A percentile compares a stretch with the other conserved stretches of the same genome.
phyloP scores from a whole-genome alignment of 2,329 filamentous ascomycete genomes.

The Hypoxylon sp. region DNA sequence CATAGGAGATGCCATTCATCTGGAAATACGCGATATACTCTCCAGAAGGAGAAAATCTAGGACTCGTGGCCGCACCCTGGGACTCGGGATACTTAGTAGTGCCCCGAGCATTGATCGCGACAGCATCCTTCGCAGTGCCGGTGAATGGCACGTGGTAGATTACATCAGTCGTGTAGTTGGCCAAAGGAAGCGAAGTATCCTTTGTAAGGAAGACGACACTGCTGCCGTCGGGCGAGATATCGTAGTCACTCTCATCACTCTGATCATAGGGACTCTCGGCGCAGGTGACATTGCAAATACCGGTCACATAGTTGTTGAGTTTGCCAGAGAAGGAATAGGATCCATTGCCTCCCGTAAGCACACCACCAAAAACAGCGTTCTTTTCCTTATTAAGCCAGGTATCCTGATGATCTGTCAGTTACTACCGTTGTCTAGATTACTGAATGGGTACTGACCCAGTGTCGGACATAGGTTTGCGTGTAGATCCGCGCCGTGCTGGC shows the following conservation, averaged over 20 bases:
- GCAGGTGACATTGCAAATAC: constrained; percentile 52
- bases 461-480: constrained; percentile 68
- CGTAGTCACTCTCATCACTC: constrained; percentile 71
- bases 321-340: constrained; percentile 50
- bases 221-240: constrained; percentile 62
- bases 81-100: constrained; percentile 51
- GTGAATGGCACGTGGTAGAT: constrained; percentile 54
- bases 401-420: constrained; percentile 54
- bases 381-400: constrained; percentile 66
- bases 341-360: constrained; percentile 55
- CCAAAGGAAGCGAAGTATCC: constrained; percentile 66
- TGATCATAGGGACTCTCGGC: constrained; percentile 63
- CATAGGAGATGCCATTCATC: constrained; percentile 71
- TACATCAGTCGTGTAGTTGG: constrained; percentile 63
- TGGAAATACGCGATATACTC: constrained; percentile 70
- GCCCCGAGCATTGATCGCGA: constrained; percentile 53
- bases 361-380: constrained; percentile 71
- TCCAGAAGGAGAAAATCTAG: constrained; percentile 69
- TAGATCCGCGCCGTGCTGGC: constrained; percentile 68
- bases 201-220: constrained; percentile 68
- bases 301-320: constrained; percentile 54
- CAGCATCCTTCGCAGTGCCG: constrained; percentile 50
- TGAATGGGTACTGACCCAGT: constrained; percentile 59
- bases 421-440: neutral
- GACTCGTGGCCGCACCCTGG: constrained; percentile 54